phyloP scores from a whole-genome alignment of 805 yeast species.

The Danielozyma ontarioensis region DNA sequence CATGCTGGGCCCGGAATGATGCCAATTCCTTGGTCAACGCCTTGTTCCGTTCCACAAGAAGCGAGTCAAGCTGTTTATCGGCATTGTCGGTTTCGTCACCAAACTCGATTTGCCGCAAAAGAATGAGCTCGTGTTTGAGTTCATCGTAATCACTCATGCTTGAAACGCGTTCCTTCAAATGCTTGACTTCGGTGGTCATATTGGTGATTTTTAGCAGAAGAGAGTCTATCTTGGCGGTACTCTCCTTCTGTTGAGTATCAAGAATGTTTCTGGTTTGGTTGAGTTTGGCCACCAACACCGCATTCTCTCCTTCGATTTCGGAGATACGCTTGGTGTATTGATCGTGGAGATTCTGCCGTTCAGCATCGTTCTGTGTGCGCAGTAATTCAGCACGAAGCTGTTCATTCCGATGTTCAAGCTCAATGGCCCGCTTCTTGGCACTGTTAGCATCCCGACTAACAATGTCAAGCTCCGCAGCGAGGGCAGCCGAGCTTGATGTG shows the following conservation, averaged over 20 bases:
- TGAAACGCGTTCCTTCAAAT: constrained; percentile 45
- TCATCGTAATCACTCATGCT: constrained; percentile 71
- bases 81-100: constrained; percentile 43
- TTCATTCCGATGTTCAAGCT: constrained; percentile 74
- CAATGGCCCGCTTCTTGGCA: constrained; percentile 60
- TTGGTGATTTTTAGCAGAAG: constrained; percentile 43
- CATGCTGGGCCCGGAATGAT: constrained; percentile 55
- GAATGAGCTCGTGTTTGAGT: constrained; percentile 66
- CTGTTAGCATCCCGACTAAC: constrained; percentile 72
- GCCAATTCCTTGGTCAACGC: constrained; percentile 67
- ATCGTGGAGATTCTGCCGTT: constrained; percentile 35
- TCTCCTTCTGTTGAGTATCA: constrained; percentile 15
- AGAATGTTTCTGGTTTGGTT: constrained; percentile 42
- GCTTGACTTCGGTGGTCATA: constrained; percentile 45
- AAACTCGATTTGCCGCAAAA: constrained; percentile 71
- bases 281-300: constrained; percentile 51
- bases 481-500: constrained; percentile 24
- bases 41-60: constrained; percentile 66
- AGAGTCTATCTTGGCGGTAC: constrained; percentile 29
- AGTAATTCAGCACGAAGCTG: constrained; percentile 64
- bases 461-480: constrained; percentile 53
- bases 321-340: constrained; percentile 41
- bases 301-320: constrained; percentile 67
- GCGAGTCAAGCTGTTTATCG: constrained; percentile 43
- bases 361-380: constrained; percentile 43